Percentiles rank a stretch among this genome's conserved stretches.
Conservation (phyloP, 257 asterid species). For the Capsicum baccatum region DNA sequence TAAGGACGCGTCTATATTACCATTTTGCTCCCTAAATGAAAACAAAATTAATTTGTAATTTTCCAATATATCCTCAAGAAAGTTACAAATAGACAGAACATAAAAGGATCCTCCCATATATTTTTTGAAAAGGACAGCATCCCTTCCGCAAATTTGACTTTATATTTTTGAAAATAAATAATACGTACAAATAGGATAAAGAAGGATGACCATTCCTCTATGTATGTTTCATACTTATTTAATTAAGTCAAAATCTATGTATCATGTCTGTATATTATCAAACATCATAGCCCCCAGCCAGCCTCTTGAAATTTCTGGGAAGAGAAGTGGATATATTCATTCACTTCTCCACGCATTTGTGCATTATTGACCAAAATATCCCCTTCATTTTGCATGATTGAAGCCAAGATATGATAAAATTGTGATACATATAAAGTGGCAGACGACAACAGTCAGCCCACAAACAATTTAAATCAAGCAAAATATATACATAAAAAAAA, state of each 20-base stretch:
- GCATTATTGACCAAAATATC: slow-evolving; percentile 1
- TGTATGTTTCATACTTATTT: slow-evolving; percentile 35
- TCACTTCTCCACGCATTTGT: slow-evolving; percentile 10
- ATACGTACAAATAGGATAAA: background rate
- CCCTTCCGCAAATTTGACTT: slow-evolving; percentile 33
- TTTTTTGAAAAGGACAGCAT: slow-evolving; percentile 33
- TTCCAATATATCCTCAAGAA: slow-evolving; percentile 9
- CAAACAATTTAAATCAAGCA: background rate
- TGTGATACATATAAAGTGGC: background rate
- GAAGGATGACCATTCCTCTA: slow-evolving; percentile 24
- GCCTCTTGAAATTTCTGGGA: slow-evolving; percentile 43
- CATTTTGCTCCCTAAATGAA: slow-evolving; percentile 20
- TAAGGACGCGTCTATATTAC: slow-evolving; percentile 4
- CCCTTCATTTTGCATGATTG: background rate
- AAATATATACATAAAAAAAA: background rate
- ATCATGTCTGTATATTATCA: slow-evolving; percentile 27
- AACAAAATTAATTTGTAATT: slow-evolving; percentile 1
- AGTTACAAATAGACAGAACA: slow-evolving; percentile 36
- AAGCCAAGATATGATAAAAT: background rate
- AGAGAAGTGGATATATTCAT: background rate
- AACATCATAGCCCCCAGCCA: slow-evolving; percentile 52
- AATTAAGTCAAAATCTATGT: slow-evolving; percentile 46
- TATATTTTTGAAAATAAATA: background rate
- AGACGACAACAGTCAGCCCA: background rate
- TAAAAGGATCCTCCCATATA: slow-evolving; percentile 36